These are phyloP conservation scores for Chlamydomonas incerta DNA, from an alignment of 139 green algal species.

Conservation along the genomic window DNA sequence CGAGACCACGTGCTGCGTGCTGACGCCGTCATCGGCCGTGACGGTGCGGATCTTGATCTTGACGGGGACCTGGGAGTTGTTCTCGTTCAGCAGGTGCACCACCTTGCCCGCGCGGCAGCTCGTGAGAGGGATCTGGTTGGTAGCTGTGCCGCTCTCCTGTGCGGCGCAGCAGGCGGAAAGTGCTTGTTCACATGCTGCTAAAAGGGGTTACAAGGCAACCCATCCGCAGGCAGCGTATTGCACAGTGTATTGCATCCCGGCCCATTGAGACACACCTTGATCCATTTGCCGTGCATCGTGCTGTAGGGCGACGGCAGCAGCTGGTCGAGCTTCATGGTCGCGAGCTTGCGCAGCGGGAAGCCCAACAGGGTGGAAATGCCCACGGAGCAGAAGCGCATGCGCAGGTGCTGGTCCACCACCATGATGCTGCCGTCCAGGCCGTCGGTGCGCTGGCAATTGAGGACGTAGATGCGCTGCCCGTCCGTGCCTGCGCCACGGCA, in stretches of 20 bases:
- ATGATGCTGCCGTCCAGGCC: slow-evolving; percentile 35
- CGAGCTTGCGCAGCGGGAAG: slow-evolving; percentile 30
- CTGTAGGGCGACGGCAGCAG: slow-evolving; percentile 54
- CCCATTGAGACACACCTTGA: slow-evolving; percentile 42
- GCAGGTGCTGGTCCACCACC: slow-evolving; percentile 42
- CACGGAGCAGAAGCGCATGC: slow-evolving; percentile 32
- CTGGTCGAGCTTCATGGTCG: slow-evolving; percentile 36
- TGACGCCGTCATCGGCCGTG: neutral
- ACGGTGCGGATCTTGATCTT: neutral
- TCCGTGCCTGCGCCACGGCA: slow-evolving; percentile 55
- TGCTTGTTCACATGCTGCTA: slow-evolving; percentile 4
- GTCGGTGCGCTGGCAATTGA: slow-evolving; percentile 30
- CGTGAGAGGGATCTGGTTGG: neutral
- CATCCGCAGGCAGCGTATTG: too few species aligned
- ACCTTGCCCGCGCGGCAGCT: slow-evolving; percentile 55
- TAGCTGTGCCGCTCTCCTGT: slow-evolving; percentile 13
- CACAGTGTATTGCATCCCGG: too few species aligned
- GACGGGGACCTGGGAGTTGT: slow-evolving; percentile 40
- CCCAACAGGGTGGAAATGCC: slow-evolving; percentile 43
- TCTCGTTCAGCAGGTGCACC: slow-evolving; percentile 50
- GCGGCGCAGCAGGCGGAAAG: neutral
- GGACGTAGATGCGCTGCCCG: slow-evolving; percentile 37
- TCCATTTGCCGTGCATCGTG: slow-evolving; percentile 55
- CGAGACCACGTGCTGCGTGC: too few species aligned
- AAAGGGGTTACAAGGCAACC: too few species aligned